Evolutionary conservation across 1,284 basidiomycete species (phyloP).

Genomic region (Sphagnurus paluster): DNA sequence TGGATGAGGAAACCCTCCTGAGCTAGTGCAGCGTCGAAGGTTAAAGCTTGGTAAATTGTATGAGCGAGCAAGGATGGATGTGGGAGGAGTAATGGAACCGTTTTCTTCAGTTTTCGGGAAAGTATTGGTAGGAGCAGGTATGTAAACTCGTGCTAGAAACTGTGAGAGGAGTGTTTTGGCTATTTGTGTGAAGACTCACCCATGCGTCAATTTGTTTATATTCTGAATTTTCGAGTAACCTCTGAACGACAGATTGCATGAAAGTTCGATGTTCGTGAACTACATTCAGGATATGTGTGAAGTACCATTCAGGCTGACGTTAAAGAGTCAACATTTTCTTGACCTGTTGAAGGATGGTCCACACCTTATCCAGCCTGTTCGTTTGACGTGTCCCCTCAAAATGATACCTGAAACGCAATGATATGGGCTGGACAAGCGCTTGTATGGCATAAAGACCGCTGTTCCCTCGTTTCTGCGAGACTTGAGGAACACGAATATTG

Average conservation of each 20-base stretch:
- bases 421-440: slow-evolving; percentile 83
- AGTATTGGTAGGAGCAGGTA: slow-evolving; percentile 71
- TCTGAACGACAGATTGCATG: slow-evolving; percentile 76
- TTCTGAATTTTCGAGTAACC: slow-evolving; percentile 62
- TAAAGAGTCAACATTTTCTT: not conserved
- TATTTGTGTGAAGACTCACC: slow-evolving; percentile 44
- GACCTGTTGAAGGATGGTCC: slow-evolving; percentile 4
- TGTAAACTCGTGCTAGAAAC: slow-evolving; percentile 72
- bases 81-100: slow-evolving; percentile 73
- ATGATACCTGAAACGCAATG: slow-evolving; percentile 92
- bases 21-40: slow-evolving; percentile 84
- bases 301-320: slow-evolving; percentile 92
- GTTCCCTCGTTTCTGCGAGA: slow-evolving; percentile 30
- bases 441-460: slow-evolving; percentile 78
- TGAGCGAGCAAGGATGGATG: slow-evolving; percentile 90
- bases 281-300: slow-evolving; percentile 86
- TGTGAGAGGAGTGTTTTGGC: not conserved
- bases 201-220: slow-evolving; percentile 71
- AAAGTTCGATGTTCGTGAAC: slow-evolving; percentile 81
- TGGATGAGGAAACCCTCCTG: slow-evolving; percentile 72
- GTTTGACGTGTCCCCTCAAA: slow-evolving; percentile 88
- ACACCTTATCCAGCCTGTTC: slow-evolving; percentile 90
- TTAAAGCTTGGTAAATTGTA: slow-evolving; percentile 89
- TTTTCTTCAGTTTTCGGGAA: slow-evolving; percentile 69
- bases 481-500: slow-evolving; percentile 38